Percentiles rank a stretch among this genome's conserved stretches.
Evolutionary conservation across 805 yeast genomes (phyloP).

Genomic region (Metschnikowia chrysomelidarum): DNA sequence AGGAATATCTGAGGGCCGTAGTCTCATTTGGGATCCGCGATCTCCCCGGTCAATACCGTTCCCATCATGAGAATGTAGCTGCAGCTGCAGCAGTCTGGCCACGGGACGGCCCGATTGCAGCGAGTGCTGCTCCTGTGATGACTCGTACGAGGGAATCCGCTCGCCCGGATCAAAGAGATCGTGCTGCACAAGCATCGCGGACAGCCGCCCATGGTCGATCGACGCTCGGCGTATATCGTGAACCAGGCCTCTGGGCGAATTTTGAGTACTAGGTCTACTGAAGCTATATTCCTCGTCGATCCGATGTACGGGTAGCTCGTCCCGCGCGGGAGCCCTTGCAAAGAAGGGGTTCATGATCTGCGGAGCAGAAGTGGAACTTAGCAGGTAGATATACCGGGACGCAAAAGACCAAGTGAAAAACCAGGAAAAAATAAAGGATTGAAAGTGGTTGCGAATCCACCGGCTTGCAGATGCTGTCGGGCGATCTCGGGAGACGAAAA

Average conservation of each 20-base stretch:
- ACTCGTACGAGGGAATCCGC: slow-evolving; percentile 42
- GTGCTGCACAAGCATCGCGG: slow-evolving; percentile 16
- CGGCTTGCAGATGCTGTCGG: no score
- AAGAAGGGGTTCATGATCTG: slow-evolving; percentile 7
- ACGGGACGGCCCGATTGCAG: slow-evolving; percentile 10
- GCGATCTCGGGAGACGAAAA: neutral
- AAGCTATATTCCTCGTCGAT: slow-evolving; percentile 14
- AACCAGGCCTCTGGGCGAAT: slow-evolving; percentile 5
- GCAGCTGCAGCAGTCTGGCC: slow-evolving; percentile 5
- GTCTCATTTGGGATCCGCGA: no score
- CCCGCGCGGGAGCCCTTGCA: slow-evolving; percentile 1
- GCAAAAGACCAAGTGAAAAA: neutral
- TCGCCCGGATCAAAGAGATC: slow-evolving; percentile 30
- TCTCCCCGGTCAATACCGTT: slow-evolving; percentile 8
- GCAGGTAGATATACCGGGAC: no score
- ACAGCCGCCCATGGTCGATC: slow-evolving; percentile 1
- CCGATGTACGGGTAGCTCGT: slow-evolving; percentile 13
- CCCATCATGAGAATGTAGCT: slow-evolving; percentile 2
- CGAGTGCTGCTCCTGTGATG: slow-evolving; percentile 32
- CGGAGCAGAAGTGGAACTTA: no score
- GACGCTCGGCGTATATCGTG: slow-evolving; percentile 6
- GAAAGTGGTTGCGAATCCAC: neutral
- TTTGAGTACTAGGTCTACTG: slow-evolving; percentile 3
- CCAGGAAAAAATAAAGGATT: neutral
- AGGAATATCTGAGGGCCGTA: slow-evolving; percentile 9